Evolutionary conservation across 2,329 filamentous ascomycete species (phyloP).

Genomic region (Neonectria coccinea): DNA sequence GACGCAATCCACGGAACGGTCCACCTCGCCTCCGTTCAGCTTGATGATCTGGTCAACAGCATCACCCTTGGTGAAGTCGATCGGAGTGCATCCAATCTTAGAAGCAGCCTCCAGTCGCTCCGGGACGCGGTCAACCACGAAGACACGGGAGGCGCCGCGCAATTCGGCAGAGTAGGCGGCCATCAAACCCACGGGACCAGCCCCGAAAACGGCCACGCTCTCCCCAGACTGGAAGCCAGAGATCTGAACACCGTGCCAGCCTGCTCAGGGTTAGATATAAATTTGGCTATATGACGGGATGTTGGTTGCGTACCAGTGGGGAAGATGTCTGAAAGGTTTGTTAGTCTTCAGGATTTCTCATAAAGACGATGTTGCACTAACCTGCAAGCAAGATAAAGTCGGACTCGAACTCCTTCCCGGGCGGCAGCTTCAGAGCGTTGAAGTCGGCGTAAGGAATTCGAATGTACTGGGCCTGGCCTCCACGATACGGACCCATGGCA

Average conservation of each 20-base stretch:
- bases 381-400: constrained; percentile 66
- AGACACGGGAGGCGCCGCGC: constrained; percentile 71
- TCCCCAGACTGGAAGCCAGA: constrained; percentile 71
- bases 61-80: constrained; percentile 71
- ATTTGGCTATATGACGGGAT: background rate
- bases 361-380: constrained; percentile 43
- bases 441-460: constrained; percentile 76
- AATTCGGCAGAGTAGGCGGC: constrained; percentile 72
- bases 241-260: constrained; percentile 68
- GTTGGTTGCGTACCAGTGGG: constrained; percentile 44
- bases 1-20: constrained; percentile 73
- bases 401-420: constrained; percentile 69
- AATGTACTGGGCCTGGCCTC: constrained; percentile 72
- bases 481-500: constrained; percentile 66
- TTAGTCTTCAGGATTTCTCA: constrained; percentile 39
- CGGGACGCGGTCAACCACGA: constrained; percentile 71
- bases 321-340: constrained; percentile 46
- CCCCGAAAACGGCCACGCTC: constrained; percentile 73
- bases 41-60: constrained; percentile 71
- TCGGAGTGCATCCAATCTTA: constrained; percentile 71
- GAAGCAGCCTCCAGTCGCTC: constrained; percentile 69
- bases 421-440: constrained; percentile 71
- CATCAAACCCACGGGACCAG: constrained; percentile 74
- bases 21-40: constrained; percentile 69
- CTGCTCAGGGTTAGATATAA: constrained; percentile 37